Conservation (phyloP, 2,329 filamentous ascomycete genomes). For the Rachicladosporium sp. region DNA sequence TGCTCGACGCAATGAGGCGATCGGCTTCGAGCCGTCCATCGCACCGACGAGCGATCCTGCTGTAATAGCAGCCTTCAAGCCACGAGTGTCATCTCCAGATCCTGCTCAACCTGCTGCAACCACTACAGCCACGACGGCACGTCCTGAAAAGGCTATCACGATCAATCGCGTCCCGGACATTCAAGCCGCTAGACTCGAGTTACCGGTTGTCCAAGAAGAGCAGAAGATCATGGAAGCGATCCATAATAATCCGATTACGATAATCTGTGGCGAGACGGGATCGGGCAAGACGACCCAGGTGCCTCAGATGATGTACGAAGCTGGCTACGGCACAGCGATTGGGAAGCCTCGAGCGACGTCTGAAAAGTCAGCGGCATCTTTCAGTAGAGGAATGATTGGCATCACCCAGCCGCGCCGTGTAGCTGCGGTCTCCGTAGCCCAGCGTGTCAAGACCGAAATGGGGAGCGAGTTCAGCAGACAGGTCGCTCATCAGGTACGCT, state of each 20-base stretch:
- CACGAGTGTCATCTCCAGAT: constrained; percentile 57
- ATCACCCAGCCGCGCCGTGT: constrained; percentile 91
- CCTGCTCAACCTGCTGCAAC: constrained; percentile 56
- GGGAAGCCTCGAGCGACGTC: constrained; percentile 29
- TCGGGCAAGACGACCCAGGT: constrained; percentile 97
- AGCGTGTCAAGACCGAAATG: constrained; percentile 76
- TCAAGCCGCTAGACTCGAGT: constrained; percentile 61
- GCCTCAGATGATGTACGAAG: constrained; percentile 90
- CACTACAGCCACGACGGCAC: constrained; percentile 38
- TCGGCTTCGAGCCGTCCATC: constrained; percentile 55
- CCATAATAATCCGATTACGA: constrained; percentile 77
- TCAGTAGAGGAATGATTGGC: constrained; percentile 83
- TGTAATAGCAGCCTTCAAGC: constrained; percentile 50
- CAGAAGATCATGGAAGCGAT: constrained; percentile 98
- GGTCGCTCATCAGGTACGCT: constrained; percentile 86
- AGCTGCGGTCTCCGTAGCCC: constrained; percentile 92
- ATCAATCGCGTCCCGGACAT: constrained; percentile 61
- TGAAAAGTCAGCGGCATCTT: constrained; percentile 26
- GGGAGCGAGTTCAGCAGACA: constrained; percentile 56
- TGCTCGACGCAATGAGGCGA: constrained; percentile 69
- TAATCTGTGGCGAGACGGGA: constrained; percentile 89
- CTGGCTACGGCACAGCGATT: constrained; percentile 69
- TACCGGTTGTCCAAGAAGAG: constrained; percentile 89
- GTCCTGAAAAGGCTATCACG: constrained; percentile 65
- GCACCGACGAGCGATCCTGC: constrained; percentile 21